Percentiles rank a stretch among this genome's conserved stretches.
phyloP scores from a whole-genome alignment of 2,329 filamentous ascomycete genomes.

The Cladobotryum protrusum region DNA sequence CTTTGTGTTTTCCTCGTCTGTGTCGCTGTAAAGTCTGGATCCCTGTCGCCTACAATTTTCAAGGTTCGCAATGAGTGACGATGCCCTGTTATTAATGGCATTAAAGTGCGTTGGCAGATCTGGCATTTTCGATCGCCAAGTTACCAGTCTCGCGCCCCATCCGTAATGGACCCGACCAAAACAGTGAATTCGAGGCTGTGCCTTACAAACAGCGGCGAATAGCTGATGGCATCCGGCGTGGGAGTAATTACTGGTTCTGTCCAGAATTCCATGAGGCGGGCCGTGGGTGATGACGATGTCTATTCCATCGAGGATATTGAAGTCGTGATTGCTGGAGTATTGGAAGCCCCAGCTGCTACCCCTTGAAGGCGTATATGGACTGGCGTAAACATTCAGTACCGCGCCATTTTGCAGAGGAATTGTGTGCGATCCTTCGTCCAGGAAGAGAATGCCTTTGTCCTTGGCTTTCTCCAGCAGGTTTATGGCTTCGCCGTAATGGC shows the following conservation, averaged over 20 bases:
- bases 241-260: slow-evolving; percentile 25
- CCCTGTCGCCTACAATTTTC: neutral
- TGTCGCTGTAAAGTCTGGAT: neutral
- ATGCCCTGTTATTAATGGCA: slow-evolving; percentile 41
- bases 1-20: neutral
- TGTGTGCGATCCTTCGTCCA: slow-evolving; percentile 36
- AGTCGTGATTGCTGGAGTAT: slow-evolving; percentile 27
- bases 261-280: slow-evolving; percentile 35
- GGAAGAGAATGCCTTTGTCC: slow-evolving; percentile 29
- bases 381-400: slow-evolving; percentile 36
- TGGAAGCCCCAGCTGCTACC: slow-evolving; percentile 37
- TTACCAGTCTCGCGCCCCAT: slow-evolving; percentile 38
- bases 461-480: slow-evolving; percentile 20
- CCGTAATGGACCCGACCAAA: slow-evolving; percentile 30
- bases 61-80: slow-evolving; percentile 31
- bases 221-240: slow-evolving; percentile 26
- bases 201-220: slow-evolving; percentile 23
- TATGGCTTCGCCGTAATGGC: slow-evolving; percentile 29
- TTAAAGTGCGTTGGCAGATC: slow-evolving; percentile 37
- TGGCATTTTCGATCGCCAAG: slow-evolving; percentile 33
- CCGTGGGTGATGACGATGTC: slow-evolving; percentile 32
- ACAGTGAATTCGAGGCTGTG: slow-evolving; percentile 29
- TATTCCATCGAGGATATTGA: slow-evolving; percentile 18
- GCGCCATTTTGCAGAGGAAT: slow-evolving; percentile 37
- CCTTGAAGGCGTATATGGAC: slow-evolving; percentile 36